Evolutionary conservation across 768 basidiomycete species (phyloP).

Genomic region (Suillus weaverae): DNA sequence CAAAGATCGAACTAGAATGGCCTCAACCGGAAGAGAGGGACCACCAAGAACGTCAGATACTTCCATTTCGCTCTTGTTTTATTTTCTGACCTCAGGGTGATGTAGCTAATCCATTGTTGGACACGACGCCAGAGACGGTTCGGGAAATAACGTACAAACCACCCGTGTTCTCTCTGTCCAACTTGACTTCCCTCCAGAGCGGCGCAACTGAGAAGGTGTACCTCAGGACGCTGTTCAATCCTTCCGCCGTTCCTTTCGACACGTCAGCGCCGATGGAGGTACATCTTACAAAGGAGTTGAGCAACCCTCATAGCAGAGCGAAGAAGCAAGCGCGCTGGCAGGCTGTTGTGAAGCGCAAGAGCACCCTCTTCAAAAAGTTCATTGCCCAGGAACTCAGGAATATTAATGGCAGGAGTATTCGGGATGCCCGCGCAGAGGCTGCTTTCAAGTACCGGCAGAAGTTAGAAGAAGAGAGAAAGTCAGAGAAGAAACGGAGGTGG

Average conservation of each 20-base stretch:
- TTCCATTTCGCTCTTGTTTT: background rate
- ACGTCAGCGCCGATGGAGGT: slow-evolving; percentile 62
- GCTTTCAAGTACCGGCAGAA: slow-evolving; percentile 69
- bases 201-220: slow-evolving; percentile 55
- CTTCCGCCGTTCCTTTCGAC: slow-evolving; percentile 44
- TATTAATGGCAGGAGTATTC: slow-evolving; percentile 57
- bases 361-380: slow-evolving; percentile 52
- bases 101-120: slow-evolving; percentile 48
- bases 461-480: slow-evolving; percentile 56
- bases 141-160: slow-evolving; percentile 69
- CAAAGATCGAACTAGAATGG: slow-evolving; percentile 65
- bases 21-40: slow-evolving; percentile 49
- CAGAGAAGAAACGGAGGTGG: slow-evolving; percentile 60
- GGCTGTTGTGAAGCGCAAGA: slow-evolving; percentile 47
- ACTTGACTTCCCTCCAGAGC: slow-evolving; percentile 38
- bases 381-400: slow-evolving; percentile 53
- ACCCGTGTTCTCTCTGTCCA: slow-evolving; percentile 47
- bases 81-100: background rate
- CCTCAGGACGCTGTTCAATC: slow-evolving; percentile 52
- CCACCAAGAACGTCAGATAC: slow-evolving; percentile 31
- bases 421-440: slow-evolving; percentile 72
- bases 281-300: slow-evolving; percentile 65
- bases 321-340: slow-evolving; percentile 83
- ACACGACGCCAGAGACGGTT: slow-evolving; percentile 63
- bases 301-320: slow-evolving; percentile 80